Base-by-base conservation (phyloP, 1,284 basidiomycete species). In the Testicularia cyperi region DNA sequence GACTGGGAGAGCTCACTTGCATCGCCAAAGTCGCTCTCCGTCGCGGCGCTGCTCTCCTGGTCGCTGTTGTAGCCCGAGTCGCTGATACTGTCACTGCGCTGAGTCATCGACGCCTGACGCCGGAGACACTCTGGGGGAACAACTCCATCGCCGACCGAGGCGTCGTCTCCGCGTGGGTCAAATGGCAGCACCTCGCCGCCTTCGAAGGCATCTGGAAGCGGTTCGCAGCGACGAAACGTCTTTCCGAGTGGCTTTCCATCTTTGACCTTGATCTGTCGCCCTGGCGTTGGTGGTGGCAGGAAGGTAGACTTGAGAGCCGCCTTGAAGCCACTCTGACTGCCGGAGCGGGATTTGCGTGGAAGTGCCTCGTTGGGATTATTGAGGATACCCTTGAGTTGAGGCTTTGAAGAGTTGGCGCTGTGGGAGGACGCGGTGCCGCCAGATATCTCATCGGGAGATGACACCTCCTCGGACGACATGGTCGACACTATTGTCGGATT, bases 261-360 rank as follows among this genome's bases (percentile, higher is more conserved):
- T 21, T 51, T 55, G 35, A 53, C 23, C 33, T 64, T 66, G 52
- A 63, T 44, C 28, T 52, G 65, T 16, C 49, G 53, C 15, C 68
- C 68, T 1, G 70, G 44, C 5, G 61, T 51, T 4, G 65, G 54
- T 20, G 52, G 57, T n/a, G 54, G 56, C 9, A 64, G 39, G 27
- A 72, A 72, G 31, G 65, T 62, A 7, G 57, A 44, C 38, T 70
- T 71, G 43, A 71, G 44, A 2, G 65, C 60, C 4, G 54, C 47
- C 25, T 46, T 56, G 31, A 64, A 51, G 12, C 55, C 46, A 4
- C 44, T 46, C 7, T 56, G 42, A 25, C 45, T 39, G 13, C 39
- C 45, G 15, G 57, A 38, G 8, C 49, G 36, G 4, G 52, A 44
- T n/a, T 48, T 53, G 29, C 38, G 28, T 8, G 65, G 56, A 7